Conservation (phyloP, 2,329 filamentous ascomycete genomes). For the Hypoxylon sp. region DNA sequence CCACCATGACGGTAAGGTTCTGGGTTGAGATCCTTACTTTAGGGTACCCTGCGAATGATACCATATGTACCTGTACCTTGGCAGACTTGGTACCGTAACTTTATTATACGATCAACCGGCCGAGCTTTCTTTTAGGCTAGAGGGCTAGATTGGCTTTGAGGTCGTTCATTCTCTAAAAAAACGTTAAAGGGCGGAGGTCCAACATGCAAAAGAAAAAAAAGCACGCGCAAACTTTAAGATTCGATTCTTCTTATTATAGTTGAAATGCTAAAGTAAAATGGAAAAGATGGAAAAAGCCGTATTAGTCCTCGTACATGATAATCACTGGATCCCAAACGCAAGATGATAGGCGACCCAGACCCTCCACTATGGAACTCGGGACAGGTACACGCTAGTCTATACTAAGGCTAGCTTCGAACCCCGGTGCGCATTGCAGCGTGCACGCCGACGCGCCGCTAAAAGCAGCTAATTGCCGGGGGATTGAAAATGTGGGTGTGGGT, state of each 20-base stretch:
- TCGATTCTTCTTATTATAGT: conserved; percentile 13
- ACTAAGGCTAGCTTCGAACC: conserved; percentile 21
- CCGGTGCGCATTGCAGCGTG: conserved; percentile 37
- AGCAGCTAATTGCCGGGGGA: conserved; percentile 46
- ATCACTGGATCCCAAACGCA: conserved; percentile 36
- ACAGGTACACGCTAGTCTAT: conserved; percentile 45
- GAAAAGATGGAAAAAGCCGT: conserved; percentile 18
- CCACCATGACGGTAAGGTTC: too few relatives aligned
- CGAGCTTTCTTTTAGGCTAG: conserved; percentile 32
- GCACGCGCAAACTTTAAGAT: neutral
- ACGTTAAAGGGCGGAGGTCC: conserved; percentile 18
- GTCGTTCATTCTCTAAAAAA: conserved; percentile 21
- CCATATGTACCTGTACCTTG: conserved; percentile 23
- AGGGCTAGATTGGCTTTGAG: conserved; percentile 11
- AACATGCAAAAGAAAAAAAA: neutral
- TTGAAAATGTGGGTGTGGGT: conserved; percentile 35
- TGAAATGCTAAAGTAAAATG: conserved; percentile 11
- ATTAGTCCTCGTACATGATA: conserved; percentile 37
- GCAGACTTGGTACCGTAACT: conserved; percentile 15
- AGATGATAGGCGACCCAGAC: conserved; percentile 37
- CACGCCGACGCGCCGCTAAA: conserved; percentile 40
- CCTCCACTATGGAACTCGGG: conserved; percentile 45
- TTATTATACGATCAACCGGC: conserved; percentile 24
- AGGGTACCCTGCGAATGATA: conserved; percentile 19
- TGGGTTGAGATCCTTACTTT: conserved; percentile 24